These are phyloP conservation scores for Nemania sp. DNA, from an alignment of 2,329 filamentous ascomycete species.

Conservation along the genomic window DNA sequence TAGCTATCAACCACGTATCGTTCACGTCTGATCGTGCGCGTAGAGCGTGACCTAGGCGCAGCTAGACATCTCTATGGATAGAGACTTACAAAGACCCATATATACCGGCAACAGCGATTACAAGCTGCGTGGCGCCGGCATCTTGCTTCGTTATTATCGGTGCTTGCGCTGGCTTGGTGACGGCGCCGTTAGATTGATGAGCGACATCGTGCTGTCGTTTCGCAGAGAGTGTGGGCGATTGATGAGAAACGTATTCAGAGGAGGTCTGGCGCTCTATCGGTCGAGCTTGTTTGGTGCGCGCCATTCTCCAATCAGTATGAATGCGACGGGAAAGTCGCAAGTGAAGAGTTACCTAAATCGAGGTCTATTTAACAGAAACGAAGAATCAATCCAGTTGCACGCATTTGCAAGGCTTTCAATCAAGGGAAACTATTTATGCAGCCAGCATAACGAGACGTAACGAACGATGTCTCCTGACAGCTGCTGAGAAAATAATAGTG, in stretches of 20 bases:
- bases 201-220: slow-evolving; percentile 49
- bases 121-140: slow-evolving; percentile 78
- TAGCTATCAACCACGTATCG: not conserved
- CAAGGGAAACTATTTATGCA: not conserved
- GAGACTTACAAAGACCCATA: slow-evolving; percentile 88
- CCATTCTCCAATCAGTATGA: slow-evolving; percentile 63
- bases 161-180: slow-evolving; percentile 27
- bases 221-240: slow-evolving; percentile 45
- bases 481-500: not conserved
- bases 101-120: slow-evolving; percentile 92
- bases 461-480: not conserved
- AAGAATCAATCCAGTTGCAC: not conserved
- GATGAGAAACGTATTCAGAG: slow-evolving; percentile 68
- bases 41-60: not conserved
- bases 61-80: not conserved
- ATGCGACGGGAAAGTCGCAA: not conserved
- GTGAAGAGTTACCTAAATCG: not conserved
- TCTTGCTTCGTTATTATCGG: slow-evolving; percentile 55
- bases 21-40: not conserved
- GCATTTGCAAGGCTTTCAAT: not conserved
- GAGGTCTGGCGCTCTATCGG: slow-evolving; percentile 75
- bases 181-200: slow-evolving; percentile 45
- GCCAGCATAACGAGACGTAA: not conserved
- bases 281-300: slow-evolving; percentile 75
- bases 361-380: not conserved